phyloP scores from a whole-genome alignment of 2,329 filamentous ascomycete genomes.

The Microsporum audouinii region DNA sequence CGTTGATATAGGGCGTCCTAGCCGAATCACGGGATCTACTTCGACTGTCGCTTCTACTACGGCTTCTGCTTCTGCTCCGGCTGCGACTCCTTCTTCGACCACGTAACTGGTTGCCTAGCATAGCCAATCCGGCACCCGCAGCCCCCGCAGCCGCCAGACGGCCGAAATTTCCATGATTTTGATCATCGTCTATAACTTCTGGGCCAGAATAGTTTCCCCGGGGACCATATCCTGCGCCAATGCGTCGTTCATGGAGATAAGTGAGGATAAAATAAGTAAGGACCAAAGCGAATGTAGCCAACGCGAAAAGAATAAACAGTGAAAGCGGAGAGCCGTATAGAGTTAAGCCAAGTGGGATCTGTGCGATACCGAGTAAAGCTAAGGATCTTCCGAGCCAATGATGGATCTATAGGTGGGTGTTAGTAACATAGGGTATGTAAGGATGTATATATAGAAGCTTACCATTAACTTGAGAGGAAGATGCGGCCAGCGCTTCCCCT shows the following conservation, averaged over 20 bases:
- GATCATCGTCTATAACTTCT: slow-evolving; percentile 27
- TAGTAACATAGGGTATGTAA: slow-evolving; percentile 7
- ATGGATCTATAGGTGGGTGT: slow-evolving; percentile 52
- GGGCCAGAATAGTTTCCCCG: slow-evolving; percentile 46
- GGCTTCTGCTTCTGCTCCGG: slow-evolving; percentile 11
- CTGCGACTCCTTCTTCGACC: slow-evolving; percentile 33
- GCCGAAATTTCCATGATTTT: slow-evolving; percentile 25
- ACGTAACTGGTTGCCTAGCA: slow-evolving; percentile 31
- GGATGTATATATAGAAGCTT: slow-evolving; percentile 17
- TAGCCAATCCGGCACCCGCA: slow-evolving; percentile 47
- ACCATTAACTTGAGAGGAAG: slow-evolving; percentile 50
- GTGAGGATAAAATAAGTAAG: slow-evolving; percentile 69
- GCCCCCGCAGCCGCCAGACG: slow-evolving; percentile 44
- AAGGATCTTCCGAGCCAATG: slow-evolving; percentile 74
- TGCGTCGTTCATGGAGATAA: slow-evolving; percentile 51
- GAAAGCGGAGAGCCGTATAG: slow-evolving; percentile 81
- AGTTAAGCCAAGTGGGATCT: slow-evolving; percentile 79
- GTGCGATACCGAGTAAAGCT: slow-evolving; percentile 69
- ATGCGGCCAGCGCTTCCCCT: slow-evolving; percentile 42
- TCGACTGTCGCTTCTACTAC: not conserved
- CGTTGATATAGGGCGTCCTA: slow-evolving; percentile 48
- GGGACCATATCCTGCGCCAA: slow-evolving; percentile 43
- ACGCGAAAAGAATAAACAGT: slow-evolving; percentile 72
- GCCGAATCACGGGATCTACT: not conserved
- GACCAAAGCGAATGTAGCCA: slow-evolving; percentile 64